phyloP scores from a whole-genome alignment of 2,329 filamentous ascomycete species.

The Penicillium sp. region DNA sequence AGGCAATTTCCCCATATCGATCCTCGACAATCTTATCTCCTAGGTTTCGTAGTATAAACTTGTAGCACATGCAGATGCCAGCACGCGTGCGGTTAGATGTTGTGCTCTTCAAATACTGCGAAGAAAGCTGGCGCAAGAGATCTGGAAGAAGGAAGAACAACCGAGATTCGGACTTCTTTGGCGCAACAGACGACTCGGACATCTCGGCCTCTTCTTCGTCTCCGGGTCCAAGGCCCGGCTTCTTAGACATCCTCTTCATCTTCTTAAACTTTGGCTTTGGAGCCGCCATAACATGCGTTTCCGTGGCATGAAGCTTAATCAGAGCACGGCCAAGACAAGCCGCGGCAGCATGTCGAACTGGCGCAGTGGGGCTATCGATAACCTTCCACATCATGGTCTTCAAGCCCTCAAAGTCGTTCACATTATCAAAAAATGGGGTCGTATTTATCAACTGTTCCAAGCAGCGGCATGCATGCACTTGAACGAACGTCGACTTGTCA shows the following conservation, averaged over 20 bases:
- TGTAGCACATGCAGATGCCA: constrained; percentile 84
- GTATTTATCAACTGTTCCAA: constrained; percentile 70
- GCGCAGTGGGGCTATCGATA: constrained; percentile 72
- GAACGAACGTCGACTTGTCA: constrained; percentile 82
- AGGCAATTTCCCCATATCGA: constrained; percentile 78
- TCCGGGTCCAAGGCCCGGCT: constrained; percentile 54
- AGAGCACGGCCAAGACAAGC: constrained; percentile 81
- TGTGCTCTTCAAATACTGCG: constrained; percentile 74
- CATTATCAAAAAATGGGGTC: constrained; percentile 83
- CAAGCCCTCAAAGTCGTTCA: constrained; percentile 85
- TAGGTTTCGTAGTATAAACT: constrained; percentile 73
- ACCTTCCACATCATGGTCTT: constrained; percentile 81
- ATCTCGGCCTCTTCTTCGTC: constrained; percentile 73
- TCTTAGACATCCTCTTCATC: constrained; percentile 71
- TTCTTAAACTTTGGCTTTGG: constrained; percentile 65
- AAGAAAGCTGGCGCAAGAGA: constrained; percentile 74
- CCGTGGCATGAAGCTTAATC: constrained; percentile 74
- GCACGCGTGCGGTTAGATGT: constrained; percentile 80
- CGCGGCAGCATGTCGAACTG: constrained; percentile 81
- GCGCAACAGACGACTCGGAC: constrained; percentile 68
- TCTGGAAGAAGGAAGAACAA: constrained; percentile 75
- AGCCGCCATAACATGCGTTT: constrained; percentile 51
- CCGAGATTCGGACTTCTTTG: constrained; percentile 69
- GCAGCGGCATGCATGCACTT: constrained; percentile 76
- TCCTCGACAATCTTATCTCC: constrained; percentile 81